These are phyloP conservation scores for Plantago rigida DNA, from an alignment of 305 asterid species.

Conservation along the genomic window DNA sequence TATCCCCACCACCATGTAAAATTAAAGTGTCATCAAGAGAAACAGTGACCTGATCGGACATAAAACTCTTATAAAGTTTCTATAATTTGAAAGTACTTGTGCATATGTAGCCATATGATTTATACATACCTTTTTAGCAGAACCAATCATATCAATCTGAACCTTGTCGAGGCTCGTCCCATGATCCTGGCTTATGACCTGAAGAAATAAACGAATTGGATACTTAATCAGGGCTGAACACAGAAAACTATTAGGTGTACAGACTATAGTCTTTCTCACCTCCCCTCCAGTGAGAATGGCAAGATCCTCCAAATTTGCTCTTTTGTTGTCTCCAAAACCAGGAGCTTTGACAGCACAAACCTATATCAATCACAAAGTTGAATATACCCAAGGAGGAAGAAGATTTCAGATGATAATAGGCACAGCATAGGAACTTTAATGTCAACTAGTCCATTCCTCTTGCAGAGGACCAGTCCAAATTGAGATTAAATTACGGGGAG, in stretches of 20 bases:
- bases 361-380: slow-evolving; percentile 32
- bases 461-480: slow-evolving; percentile 1
- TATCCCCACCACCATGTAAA: slow-evolving; percentile 80
- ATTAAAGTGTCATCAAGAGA: slow-evolving; percentile 76
- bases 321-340: slow-evolving; percentile 81
- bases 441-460: slow-evolving; percentile 15
- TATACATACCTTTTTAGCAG: slow-evolving; percentile 69
- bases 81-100: slow-evolving; percentile 13
- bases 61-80: slow-evolving; percentile 25
- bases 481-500: neutral
- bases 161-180: slow-evolving; percentile 58
- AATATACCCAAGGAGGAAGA: slow-evolving; percentile 3
- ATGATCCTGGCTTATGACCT: slow-evolving; percentile 67
- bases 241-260: slow-evolving; percentile 1
- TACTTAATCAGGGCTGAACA: slow-evolving; percentile 13
- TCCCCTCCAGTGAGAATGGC: slow-evolving; percentile 86
- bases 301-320: slow-evolving; percentile 77
- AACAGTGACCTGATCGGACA: slow-evolving; percentile 54
- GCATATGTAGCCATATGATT: slow-evolving; percentile 14
- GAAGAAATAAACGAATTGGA: slow-evolving; percentile 31
- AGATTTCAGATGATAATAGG: neutral
- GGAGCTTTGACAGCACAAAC: slow-evolving; percentile 94
- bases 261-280: slow-evolving; percentile 39
- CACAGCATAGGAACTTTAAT: slow-evolving; percentile 9
- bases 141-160: slow-evolving; percentile 70